phyloP scores from a whole-genome alignment of 2,329 filamentous ascomycete species.

The Fusarium sp. region DNA sequence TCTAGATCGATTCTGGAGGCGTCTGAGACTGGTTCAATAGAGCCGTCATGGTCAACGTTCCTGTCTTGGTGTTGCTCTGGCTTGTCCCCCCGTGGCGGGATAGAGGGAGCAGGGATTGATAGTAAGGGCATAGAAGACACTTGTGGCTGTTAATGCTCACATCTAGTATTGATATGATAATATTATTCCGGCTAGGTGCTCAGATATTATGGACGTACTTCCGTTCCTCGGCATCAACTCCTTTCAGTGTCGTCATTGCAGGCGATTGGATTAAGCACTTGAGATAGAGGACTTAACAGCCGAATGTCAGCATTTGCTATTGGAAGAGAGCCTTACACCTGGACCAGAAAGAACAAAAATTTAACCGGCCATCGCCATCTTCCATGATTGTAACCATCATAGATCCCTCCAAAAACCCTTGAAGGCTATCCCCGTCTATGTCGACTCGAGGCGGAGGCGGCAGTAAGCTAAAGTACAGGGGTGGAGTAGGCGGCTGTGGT shows the following conservation, averaged over 20 bases:
- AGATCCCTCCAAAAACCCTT: conserved; percentile 13
- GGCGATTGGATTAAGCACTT: neutral
- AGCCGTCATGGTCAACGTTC: neutral
- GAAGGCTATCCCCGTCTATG: conserved; percentile 17
- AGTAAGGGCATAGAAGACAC: neutral
- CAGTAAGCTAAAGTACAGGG: conserved; percentile 26
- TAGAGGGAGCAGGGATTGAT: neutral
- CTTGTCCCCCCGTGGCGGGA: neutral
- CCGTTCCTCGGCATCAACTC: neutral
- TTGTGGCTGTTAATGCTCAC: neutral
- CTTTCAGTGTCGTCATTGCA: neutral
- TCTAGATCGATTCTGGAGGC: neutral
- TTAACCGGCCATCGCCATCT: neutral
- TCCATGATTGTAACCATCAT: neutral
- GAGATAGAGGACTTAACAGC: neutral
- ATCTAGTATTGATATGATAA: neutral
- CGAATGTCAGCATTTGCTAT: neutral
- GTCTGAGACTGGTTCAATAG: neutral
- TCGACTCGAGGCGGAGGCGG: neutral
- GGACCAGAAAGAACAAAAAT: neutral
- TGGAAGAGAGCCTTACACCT: neutral
- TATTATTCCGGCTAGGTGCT: neutral
- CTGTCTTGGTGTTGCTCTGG: neutral
- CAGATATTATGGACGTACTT: too few relatives aligned
- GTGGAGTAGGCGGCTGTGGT: conserved; percentile 28